These are phyloP conservation scores for Tremella mesenterica DNA, from an alignment of 768 basidiomycete species.

Conservation along the genomic window DNA sequence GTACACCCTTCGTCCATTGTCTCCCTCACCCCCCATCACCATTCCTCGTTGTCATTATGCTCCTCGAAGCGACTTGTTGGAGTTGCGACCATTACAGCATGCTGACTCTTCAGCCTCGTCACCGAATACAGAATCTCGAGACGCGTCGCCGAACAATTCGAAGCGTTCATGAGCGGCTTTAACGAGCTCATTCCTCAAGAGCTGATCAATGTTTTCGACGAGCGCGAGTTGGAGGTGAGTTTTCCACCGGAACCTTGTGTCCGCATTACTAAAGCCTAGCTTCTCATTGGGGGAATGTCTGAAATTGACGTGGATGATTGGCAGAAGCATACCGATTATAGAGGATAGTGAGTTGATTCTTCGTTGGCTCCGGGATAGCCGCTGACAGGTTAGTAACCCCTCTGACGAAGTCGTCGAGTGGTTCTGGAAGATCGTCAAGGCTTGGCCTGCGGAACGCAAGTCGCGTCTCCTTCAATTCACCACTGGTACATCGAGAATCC, in stretches of 20 bases:
- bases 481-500: slow-evolving; percentile 72
- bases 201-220: slow-evolving; percentile 95
- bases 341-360: slow-evolving; percentile 48
- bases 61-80: not conserved
- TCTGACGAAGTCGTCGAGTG: slow-evolving; percentile 65
- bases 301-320: slow-evolving; percentile 99
- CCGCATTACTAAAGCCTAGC: slow-evolving; percentile 41
- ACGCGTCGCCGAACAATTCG: slow-evolving; percentile 96
- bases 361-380: not conserved
- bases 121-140: slow-evolving; percentile 96
- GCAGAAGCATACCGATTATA: slow-evolving; percentile 98
- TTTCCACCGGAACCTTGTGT: too few species aligned
- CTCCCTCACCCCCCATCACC: too few species aligned
- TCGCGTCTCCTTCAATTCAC: slow-evolving; percentile 83
- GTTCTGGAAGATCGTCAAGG: slow-evolving; percentile 99
- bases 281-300: slow-evolving; percentile 97
- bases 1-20: too few species aligned
- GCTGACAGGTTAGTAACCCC: slow-evolving; percentile 33
- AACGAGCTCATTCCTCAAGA: slow-evolving; percentile 98
- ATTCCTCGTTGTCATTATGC: too few species aligned
- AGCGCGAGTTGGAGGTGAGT: slow-evolving; percentile 74
- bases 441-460: slow-evolving; percentile 97
- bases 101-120: slow-evolving; percentile 49
- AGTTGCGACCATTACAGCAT: not conserved
- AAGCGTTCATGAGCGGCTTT: slow-evolving; percentile 99